These are phyloP conservation scores for Strobilomyces echinocephalus DNA, from an alignment of 768 basidiomycete species.

Conservation along the genomic window DNA sequence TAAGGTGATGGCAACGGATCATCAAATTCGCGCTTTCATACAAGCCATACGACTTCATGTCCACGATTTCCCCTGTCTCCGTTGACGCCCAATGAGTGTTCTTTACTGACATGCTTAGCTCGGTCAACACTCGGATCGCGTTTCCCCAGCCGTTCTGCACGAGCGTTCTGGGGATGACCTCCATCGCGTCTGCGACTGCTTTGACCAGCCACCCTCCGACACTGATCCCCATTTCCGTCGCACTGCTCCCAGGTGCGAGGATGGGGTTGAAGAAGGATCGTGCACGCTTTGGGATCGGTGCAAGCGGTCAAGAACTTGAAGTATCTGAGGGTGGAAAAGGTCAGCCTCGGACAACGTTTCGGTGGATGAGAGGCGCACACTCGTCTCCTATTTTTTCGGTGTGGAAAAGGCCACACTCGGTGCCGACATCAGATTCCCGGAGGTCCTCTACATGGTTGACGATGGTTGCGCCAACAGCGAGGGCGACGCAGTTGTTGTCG, in stretches of 20 bases:
- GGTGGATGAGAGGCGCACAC: conserved; percentile 31
- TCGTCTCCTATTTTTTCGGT: conserved; percentile 98
- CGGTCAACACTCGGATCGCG: conserved; percentile 87
- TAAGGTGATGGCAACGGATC: conserved; percentile 32
- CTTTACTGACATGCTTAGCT: conserved; percentile 93
- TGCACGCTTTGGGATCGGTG: conserved; percentile 89
- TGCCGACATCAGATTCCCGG: conserved; percentile 87
- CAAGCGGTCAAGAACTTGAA: conserved; percentile 97
- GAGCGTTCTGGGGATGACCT: conserved; percentile 93
- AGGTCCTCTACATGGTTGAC: conserved; percentile 96
- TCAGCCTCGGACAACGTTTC: neutral
- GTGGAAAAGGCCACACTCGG: conserved; percentile 91
- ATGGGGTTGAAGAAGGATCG: conserved; percentile 94
- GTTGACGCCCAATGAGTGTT: conserved; percentile 89
- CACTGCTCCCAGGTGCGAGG: conserved; percentile 94
- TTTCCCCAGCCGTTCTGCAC: conserved; percentile 96
- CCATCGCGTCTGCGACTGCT: conserved; percentile 94
- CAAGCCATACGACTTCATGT: conserved; percentile 92
- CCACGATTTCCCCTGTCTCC: conserved; percentile 91
- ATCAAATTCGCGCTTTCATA: conserved; percentile 97
- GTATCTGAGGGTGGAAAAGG: conserved; percentile 50
- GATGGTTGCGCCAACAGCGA: conserved; percentile 93
- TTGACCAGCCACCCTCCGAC: conserved; percentile 89
- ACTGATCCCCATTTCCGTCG: conserved; percentile 96
- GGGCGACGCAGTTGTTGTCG: conserved; percentile 97